These are phyloP conservation scores for Cercospora zeina DNA, from an alignment of 2,329 filamentous ascomycete genomes.

Conservation along the genomic window DNA sequence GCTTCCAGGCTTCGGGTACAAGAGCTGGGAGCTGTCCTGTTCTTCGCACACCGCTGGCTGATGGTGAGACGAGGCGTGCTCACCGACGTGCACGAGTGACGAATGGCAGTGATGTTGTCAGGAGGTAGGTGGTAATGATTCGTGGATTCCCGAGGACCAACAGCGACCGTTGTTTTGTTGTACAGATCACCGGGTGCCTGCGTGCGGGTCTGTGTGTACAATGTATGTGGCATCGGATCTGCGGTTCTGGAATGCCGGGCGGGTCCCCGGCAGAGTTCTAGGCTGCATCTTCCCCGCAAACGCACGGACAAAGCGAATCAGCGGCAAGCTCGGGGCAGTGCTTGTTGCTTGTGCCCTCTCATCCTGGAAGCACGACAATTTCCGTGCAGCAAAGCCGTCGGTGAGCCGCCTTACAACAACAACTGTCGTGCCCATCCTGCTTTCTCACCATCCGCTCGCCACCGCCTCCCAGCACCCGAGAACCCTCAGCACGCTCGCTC, in stretches of 20 bases:
- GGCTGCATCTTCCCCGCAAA: constrained; percentile 4
- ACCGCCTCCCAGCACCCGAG: background rate
- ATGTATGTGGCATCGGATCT: background rate
- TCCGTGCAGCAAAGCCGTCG: constrained; percentile 3
- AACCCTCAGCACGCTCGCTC: background rate
- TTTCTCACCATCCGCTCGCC: background rate
- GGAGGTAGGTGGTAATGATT: background rate
- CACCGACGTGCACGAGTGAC: too few species aligned
- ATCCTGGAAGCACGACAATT: background rate
- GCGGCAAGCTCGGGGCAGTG: background rate
- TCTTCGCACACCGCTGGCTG: background rate
- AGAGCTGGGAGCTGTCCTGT: constrained; percentile 4
- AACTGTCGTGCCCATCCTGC: background rate
- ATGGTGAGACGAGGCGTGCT: background rate
- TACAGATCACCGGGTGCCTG: background rate
- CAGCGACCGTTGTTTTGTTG: background rate
- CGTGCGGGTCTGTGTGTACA: background rate
- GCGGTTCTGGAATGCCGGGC: constrained; percentile 8
- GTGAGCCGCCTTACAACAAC: background rate
- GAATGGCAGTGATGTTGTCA: too few species aligned
- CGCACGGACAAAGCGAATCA: constrained; percentile 3
- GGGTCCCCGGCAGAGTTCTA: background rate
- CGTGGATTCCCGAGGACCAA: background rate
- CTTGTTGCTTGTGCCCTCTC: background rate
- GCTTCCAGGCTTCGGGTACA: background rate